Evolutionary conservation across 192 early-diverging fungal species (phyloP).

Genomic region (Phycomyces blakesleeanus): DNA sequence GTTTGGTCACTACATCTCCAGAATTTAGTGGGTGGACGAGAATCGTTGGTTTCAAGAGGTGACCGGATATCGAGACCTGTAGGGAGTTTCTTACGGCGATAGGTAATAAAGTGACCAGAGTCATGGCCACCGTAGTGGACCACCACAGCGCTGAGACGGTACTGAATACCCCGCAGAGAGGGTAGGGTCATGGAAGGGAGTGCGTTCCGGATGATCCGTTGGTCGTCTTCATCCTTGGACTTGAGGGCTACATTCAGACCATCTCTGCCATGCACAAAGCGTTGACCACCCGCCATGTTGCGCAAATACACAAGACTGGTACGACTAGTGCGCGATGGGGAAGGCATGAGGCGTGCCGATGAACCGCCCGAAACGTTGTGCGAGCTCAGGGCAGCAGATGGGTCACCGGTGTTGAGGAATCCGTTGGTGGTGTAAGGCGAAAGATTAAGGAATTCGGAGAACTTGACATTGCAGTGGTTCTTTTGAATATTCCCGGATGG

Average conservation of each 20-base stretch:
- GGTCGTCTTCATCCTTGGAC: slow-evolving; percentile 17
- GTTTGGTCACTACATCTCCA: slow-evolving; percentile 72
- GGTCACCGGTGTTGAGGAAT: slow-evolving; percentile 34
- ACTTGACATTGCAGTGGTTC: slow-evolving; percentile 71
- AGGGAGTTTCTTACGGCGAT: slow-evolving; percentile 60
- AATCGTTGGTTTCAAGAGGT: slow-evolving; percentile 7
- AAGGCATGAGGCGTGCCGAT: slow-evolving; percentile 9
- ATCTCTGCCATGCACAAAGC: slow-evolving; percentile 4
- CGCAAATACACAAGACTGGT: slow-evolving; percentile 32
- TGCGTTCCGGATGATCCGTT: slow-evolving; percentile 10
- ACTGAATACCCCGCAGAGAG: slow-evolving; percentile 38
- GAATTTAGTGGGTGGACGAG: slow-evolving; percentile 42
- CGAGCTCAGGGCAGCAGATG: slow-evolving; percentile 16
- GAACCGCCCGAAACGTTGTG: slow-evolving; percentile 3
- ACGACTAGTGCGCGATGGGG: slow-evolving; percentile 15
- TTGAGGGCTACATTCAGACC: slow-evolving; percentile 12
- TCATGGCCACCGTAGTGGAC: slow-evolving; percentile 85
- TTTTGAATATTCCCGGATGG: slow-evolving; percentile 68
- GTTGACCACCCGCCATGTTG: slow-evolving; percentile 21
- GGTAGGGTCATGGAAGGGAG: slow-evolving; percentile 17
- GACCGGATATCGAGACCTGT: slow-evolving; percentile 30
- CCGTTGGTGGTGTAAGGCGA: slow-evolving; percentile 72
- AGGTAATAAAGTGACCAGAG: slow-evolving; percentile 88
- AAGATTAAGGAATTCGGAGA: slow-evolving; percentile 72
- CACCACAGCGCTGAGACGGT: slow-evolving; percentile 75